These are phyloP conservation scores for Cerrena zonata DNA, from an alignment of 1,284 basidiomycete genomes.

Conservation along the genomic window DNA sequence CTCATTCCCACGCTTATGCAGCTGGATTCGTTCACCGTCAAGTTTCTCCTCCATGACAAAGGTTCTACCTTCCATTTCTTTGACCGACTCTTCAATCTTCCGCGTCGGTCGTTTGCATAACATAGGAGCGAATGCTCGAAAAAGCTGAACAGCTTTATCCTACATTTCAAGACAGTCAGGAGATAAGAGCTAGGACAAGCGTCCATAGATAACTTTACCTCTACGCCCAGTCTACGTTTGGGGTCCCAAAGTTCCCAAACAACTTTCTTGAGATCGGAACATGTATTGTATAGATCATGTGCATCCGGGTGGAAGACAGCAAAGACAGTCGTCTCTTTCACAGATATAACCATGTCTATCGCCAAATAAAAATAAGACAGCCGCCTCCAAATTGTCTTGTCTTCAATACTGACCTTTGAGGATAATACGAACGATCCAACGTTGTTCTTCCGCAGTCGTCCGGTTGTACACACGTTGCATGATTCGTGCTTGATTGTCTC, in stretches of 20 bases:
- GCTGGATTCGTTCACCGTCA: conserved; percentile 89
- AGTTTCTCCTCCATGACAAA: conserved; percentile 94
- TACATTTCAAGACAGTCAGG: conserved; percentile 25
- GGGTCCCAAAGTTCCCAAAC: conserved; percentile 76
- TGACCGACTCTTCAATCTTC: conserved; percentile 76
- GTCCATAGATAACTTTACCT: conserved; percentile 33
- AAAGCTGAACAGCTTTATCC: conserved; percentile 79
- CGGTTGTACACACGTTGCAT: conserved; percentile 73
- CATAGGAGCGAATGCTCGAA: conserved; percentile 86
- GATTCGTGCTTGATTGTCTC: conserved; percentile 69
- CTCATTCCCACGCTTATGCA: conserved; percentile 84
- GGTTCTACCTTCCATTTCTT: conserved; percentile 65
- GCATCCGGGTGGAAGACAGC: conserved; percentile 87
- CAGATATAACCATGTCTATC: conserved; percentile 71
- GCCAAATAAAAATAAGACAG: neutral
- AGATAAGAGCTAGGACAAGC: neutral
- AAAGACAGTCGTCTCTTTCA: conserved; percentile 85
- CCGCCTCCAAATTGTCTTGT: neutral
- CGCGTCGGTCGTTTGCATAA: conserved; percentile 81
- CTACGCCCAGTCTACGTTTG: conserved; percentile 52
- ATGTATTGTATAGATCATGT: conserved; percentile 86
- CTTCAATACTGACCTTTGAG: conserved; percentile 65
- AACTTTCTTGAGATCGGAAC: conserved; percentile 88
- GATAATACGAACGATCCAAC: conserved; percentile 89
- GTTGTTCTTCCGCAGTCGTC: conserved; percentile 76